Evolutionary conservation across 768 basidiomycete species (phyloP).

Genomic region (Melanogaster broomeanus): DNA sequence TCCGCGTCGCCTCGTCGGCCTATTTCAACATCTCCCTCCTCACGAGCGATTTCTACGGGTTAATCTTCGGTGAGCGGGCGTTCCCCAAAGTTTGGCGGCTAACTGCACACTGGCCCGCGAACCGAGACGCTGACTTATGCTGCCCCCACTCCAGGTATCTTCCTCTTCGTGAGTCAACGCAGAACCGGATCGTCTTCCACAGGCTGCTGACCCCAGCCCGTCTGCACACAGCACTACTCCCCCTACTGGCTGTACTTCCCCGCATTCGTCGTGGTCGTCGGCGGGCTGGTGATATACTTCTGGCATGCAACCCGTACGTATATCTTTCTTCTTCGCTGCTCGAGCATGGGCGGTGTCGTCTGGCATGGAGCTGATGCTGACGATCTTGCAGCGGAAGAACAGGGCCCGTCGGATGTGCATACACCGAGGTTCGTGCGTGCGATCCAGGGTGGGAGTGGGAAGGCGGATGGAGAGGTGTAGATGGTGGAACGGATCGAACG

Average conservation of each 20-base stretch:
- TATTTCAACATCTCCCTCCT: constrained; percentile 79
- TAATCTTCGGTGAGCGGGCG: constrained; percentile 54
- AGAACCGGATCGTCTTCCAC: not conserved
- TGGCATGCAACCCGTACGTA: constrained; percentile 73
- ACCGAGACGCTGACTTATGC: not conserved
- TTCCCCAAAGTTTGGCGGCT: not conserved
- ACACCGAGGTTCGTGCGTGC: constrained; percentile 51
- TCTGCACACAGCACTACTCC: constrained; percentile 55
- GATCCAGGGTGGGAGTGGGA: not conserved
- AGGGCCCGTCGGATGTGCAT: constrained; percentile 57
- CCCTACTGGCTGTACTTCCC: constrained; percentile 88
- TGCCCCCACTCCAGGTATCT: not conserved
- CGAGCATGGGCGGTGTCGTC: too few relatives aligned
- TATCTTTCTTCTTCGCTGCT: not conserved
- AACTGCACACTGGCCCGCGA: not conserved
- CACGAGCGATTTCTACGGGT: constrained; percentile 78
- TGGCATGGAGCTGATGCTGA: not conserved
- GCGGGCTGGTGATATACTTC: constrained; percentile 76
- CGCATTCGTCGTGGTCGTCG: constrained; percentile 64
- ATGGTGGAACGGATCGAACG: too few relatives aligned
- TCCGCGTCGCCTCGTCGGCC: constrained; percentile 75
- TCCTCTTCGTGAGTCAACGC: constrained; percentile 4
- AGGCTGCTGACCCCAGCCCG: not conserved
- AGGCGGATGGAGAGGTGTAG: not conserved
- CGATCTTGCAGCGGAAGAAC: constrained; percentile 54